phyloP scores from a whole-genome alignment of 345 rosid species.

The Acer campestre region DNA sequence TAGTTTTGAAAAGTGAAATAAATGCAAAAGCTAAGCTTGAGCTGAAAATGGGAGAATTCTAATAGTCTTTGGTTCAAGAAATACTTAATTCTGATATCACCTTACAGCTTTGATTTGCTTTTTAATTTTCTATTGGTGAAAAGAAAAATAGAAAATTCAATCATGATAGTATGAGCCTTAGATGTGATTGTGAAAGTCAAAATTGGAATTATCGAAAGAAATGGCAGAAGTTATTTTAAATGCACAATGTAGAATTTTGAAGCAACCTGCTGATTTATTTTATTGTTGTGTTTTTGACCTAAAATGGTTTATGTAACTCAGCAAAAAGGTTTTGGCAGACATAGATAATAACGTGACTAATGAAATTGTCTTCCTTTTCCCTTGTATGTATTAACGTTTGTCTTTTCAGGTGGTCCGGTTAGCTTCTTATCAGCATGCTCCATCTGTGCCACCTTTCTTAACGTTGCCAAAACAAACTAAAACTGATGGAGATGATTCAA shows the following conservation, averaged over 20 bases:
- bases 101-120: background rate
- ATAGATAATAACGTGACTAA: conserved; percentile 1
- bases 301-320: background rate
- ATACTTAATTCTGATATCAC: background rate
- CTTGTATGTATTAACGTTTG: conserved; percentile 10
- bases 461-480: conserved; percentile 77
- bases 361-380: background rate
- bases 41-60: conserved; percentile 3
- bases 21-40: background rate
- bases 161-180: background rate
- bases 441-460: conserved; percentile 93
- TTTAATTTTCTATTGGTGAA: background rate
- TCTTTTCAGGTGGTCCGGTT: conserved; percentile 82
- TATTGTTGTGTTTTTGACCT: background rate
- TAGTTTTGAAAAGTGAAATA: background rate
- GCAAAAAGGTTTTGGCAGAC: background rate
- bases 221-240: conserved; percentile 2
- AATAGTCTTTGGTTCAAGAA: background rate
- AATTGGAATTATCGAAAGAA: background rate
- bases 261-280: conserved; percentile 8
- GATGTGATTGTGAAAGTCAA: background rate
- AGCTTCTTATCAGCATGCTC: conserved; percentile 97
- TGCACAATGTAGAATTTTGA: background rate
- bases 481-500: conserved; percentile 73
- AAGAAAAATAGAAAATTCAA: background rate